Base-by-base conservation (phyloP, 2,329 filamentous ascomycete species). In the Fusarium solani-melongenae region DNA sequence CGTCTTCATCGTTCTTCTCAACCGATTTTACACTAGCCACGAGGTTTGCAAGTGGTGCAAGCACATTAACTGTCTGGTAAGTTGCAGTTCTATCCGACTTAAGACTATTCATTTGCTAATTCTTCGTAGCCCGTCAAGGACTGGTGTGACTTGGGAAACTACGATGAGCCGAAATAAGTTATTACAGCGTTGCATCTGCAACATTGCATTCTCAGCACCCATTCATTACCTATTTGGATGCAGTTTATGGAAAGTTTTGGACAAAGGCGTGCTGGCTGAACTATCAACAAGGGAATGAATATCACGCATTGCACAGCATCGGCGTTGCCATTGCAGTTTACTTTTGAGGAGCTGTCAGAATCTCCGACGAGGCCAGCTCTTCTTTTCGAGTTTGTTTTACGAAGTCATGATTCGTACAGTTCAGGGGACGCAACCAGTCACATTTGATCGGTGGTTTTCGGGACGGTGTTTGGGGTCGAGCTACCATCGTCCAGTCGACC, bases 1-100 rank as follows among this genome's bases (percentile, higher is more conserved):
- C 44, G 92, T 92, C 2, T 98, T 98, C 81, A 93, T 98, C 70
- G 84, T 98, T 51, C 86, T 99, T 62, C 82, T 98, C 69, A 91
- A 95, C 80, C 96, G 98, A 84, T 99, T 99, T 81, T 98, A 98
- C 84, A 89, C 92, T 41, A 67, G 64, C 81, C 88, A 89, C 67
- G 90, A 91, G 57, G 91, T 89, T 33, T 99, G 96, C 82, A 87
- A 84, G 12, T 99, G 96, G 96, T 99, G 96, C 87, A 96, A 97
- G 86, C 96, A 97, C 79, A 84, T 99, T 77, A 97, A 93, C 81
- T 99, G 96, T 80, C 84, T 99, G 84, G 94, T 96, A 86, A 90
- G 94, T 92, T 66, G 55, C 46, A 12, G 31, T 51, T 38, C 8
- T n/a, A 17, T 34, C 15, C n/a, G 7, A 6, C 3, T 12, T 12